phyloP scores from a whole-genome alignment of 2,329 filamentous ascomycete species.

The Trichoderma arundinaceum region DNA sequence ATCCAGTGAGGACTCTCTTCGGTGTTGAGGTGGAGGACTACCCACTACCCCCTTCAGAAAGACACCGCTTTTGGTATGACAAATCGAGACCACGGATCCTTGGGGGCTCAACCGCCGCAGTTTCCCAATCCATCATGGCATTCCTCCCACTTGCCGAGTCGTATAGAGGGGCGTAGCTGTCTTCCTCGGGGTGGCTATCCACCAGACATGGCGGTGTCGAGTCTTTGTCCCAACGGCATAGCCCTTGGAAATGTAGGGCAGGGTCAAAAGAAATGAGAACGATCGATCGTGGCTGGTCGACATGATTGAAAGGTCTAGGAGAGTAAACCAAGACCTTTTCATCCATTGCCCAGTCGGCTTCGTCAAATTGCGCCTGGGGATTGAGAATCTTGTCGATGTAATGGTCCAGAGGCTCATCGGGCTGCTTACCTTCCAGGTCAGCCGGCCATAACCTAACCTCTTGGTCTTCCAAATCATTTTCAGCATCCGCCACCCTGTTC shows the following conservation, averaged over 20 bases:
- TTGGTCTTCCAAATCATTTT: conserved; percentile 1
- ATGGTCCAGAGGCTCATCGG: conserved; percentile 23
- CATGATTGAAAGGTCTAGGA: conserved; percentile 32
- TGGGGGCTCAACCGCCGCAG: neutral
- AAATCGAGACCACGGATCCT: conserved; percentile 24
- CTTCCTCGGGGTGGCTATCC: neutral
- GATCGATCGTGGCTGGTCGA: conserved; percentile 34
- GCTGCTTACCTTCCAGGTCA: conserved; percentile 17
- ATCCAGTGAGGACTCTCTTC: neutral
- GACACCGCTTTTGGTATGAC: neutral
- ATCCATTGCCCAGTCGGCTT: conserved; percentile 52
- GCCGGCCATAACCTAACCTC: conserved; percentile 38
- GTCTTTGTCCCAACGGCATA: conserved; percentile 30
- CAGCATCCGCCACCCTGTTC: neutral
- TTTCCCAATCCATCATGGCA: neutral
- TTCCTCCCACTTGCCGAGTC: neutral
- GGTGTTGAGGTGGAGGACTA: conserved; percentile 15
- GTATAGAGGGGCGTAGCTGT: neutral
- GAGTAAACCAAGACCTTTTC: conserved; percentile 56
- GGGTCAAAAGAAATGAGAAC: conserved; percentile 44
- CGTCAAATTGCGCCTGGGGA: conserved; percentile 40
- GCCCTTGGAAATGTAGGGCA: conserved; percentile 36
- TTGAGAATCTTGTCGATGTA: conserved; percentile 48
- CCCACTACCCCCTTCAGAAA: neutral
- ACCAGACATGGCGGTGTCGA: neutral